Base-by-base conservation (phyloP, 371 early-diverging fungal genomes). In the Rhizopus arrhizus region DNA sequence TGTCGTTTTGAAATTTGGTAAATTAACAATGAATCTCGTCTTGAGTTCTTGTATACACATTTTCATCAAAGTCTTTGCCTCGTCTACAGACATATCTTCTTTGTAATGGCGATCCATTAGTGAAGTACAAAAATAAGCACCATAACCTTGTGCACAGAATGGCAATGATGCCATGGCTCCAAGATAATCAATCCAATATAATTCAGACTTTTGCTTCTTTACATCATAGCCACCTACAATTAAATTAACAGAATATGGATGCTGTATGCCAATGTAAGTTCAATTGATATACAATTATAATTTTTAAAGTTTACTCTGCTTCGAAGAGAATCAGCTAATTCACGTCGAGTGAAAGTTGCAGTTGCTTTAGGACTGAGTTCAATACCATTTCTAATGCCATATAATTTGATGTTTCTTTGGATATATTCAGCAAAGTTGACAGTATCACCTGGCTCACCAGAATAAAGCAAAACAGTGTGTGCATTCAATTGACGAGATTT, bases 401-500 rank as follows among this genome's bases (percentile, higher is more conserved):
- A 94, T n/a, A 97, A 86, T 72, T 89, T 85, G 60, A 92, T 81
- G 74, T 97, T 98, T 66, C 91, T 85, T 72, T 95, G 94, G 62
- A 98, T 91, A 74, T 92, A 98, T 81, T 98, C 98, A 48, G 95
- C 88, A 83, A 97, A 98, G 69, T 93, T 89, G 47, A 91, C 89
- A 4, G 94, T 89, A 69, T 98, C 98, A 53, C 97, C 97, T n/a
- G 94, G 82, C 73, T 95, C 97, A 60, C 98, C 98, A 38, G 89
- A 77, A 63, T 87, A 95, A 40, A 92, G 72, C 87, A 98, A 81
- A 12, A 93, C 66, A 12, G 90, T 89, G 69, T 94, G 87, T 56
- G 87, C 70, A 78, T 89, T 92, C 57, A 98, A 84, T 32, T 81
- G 77, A 58, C 92, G 87, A 38, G 91, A 86, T 78, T 95, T 96